Conservation (phyloP, 768 basidiomycete species). For the Wakefieldia striispora region DNA sequence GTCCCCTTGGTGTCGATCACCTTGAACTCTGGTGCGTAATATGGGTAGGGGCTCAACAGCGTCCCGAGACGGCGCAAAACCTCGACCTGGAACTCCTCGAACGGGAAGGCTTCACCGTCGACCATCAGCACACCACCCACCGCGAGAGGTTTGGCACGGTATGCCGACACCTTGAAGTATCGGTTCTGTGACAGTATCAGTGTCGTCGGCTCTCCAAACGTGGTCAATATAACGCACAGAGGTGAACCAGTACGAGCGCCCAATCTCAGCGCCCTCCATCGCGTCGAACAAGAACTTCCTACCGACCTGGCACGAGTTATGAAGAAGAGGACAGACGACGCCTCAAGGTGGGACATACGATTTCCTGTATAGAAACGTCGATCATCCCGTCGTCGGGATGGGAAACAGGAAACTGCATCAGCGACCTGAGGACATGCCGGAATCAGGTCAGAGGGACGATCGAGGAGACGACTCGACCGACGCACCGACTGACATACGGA, state of each 20-base stretch:
- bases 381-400: conserved; percentile 76
- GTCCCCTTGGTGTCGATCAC: conserved; percentile 28
- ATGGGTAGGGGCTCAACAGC: conserved; percentile 53
- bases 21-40: conserved; percentile 55
- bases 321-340: background rate
- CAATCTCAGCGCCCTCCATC: conserved; percentile 61
- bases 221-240: conserved; percentile 41
- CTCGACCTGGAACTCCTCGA: conserved; percentile 75
- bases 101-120: conserved; percentile 78
- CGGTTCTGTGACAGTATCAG: conserved; percentile 45
- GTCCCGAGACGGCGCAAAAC: conserved; percentile 67
- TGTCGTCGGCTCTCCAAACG: background rate
- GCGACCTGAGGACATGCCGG: conserved; percentile 42
- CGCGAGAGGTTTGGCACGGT: conserved; percentile 62
- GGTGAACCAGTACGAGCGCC: conserved; percentile 59
- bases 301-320: conserved; percentile 18
- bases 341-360: conserved; percentile 38
- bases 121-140: conserved; percentile 58
- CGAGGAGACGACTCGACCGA: background rate
- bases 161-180: conserved; percentile 73
- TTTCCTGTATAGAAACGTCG: conserved; percentile 64
- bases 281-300: conserved; percentile 50
- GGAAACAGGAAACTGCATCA: conserved; percentile 84
- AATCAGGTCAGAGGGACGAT: background rate
- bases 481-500: conserved; percentile 67